Percentiles rank a stretch among this genome's conserved stretches.
phyloP scores from a whole-genome alignment of 495 filamentous ascomycete genomes.

The Acidomyces sp. region DNA sequence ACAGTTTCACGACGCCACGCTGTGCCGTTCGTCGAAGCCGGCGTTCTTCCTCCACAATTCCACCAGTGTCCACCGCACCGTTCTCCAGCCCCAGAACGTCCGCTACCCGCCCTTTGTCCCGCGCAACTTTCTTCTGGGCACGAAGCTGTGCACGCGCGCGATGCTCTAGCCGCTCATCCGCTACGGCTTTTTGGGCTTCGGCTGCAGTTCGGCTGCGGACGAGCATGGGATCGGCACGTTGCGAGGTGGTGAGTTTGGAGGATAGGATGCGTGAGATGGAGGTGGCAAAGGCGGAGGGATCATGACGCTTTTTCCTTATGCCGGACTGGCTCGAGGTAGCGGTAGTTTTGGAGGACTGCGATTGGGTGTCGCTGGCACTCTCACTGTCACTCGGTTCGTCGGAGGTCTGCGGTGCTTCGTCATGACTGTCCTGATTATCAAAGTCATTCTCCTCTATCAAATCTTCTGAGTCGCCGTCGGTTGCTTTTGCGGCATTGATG shows the following conservation, averaged over 20 bases:
- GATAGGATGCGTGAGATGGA: slow-evolving; percentile 83
- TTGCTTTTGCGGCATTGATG: not conserved
- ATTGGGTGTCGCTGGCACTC: slow-evolving; percentile 10
- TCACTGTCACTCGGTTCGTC: slow-evolving; percentile 20
- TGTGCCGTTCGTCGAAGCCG: slow-evolving; percentile 72
- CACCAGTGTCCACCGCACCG: slow-evolving; percentile 25
- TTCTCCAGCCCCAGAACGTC: slow-evolving; percentile 57
- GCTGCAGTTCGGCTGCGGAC: slow-evolving; percentile 60
- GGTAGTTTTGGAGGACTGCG: slow-evolving; percentile 20
- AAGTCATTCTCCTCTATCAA: slow-evolving; percentile 21
- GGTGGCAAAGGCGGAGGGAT: slow-evolving; percentile 76
- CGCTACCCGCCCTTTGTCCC: slow-evolving; percentile 76
- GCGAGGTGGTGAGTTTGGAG: slow-evolving; percentile 67
- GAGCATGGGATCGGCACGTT: slow-evolving; percentile 76
- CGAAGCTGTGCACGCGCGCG: slow-evolving; percentile 66
- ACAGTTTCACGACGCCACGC: slow-evolving; percentile 84
- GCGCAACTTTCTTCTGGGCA: slow-evolving; percentile 64
- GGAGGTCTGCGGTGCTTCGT: slow-evolving; percentile 15
- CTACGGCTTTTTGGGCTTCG: slow-evolving; percentile 48
- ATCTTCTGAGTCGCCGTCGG: slow-evolving; percentile 25
- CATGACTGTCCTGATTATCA: too few relatives aligned
- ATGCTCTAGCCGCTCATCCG: slow-evolving; percentile 63
- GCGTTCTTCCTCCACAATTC: slow-evolving; percentile 66
- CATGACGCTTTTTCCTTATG: slow-evolving; percentile 59
- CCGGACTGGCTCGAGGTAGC: slow-evolving; percentile 14